A percentile compares a stretch with the other conserved stretches of the same genome.
phyloP scores from a whole-genome alignment of 1,139 yeast genomes.

The Maudiozyma humilis region DNA sequence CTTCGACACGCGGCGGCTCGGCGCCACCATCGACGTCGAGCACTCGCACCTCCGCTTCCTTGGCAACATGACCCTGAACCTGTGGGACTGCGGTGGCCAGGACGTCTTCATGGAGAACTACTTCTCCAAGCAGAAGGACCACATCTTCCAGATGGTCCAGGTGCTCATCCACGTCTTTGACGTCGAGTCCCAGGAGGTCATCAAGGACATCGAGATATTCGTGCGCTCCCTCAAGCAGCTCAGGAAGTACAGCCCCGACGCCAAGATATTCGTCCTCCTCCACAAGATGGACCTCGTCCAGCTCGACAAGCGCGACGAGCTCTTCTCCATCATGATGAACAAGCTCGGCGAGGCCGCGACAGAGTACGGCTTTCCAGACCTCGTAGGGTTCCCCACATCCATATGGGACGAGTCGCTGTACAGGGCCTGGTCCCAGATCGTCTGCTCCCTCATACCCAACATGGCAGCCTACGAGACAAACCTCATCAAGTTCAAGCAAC shows the following conservation, averaged over 20 bases:
- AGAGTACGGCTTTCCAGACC: constrained; percentile 61
- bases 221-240: constrained; percentile 74
- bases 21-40: constrained; percentile 97
- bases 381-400: constrained; percentile 90
- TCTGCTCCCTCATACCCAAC: constrained; percentile 89
- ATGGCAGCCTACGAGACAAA: constrained; percentile 74
- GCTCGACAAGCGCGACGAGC: constrained; percentile 73
- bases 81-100: constrained; percentile 99
- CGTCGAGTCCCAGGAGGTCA: constrained; percentile 85
- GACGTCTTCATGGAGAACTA: constrained; percentile 95
- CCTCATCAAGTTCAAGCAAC: constrained; percentile 61
- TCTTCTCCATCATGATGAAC: constrained; percentile 76
- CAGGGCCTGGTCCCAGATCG: constrained; percentile 95
- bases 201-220: constrained; percentile 89
- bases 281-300: constrained; percentile 97
- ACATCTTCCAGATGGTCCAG: constrained; percentile 91
- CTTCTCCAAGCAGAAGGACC: constrained; percentile 77
- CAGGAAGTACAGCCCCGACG: constrained; percentile 80
- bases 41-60: constrained; percentile 87
- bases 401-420: constrained; percentile 97
- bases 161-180: constrained; percentile 96
- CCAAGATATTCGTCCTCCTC: constrained; percentile 80
- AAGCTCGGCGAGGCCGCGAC: constrained; percentile 69
- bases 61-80: constrained; percentile 88
- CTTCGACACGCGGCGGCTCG: constrained; percentile 86